Evolutionary conservation across 768 basidiomycete genomes (phyloP), one percentile per base, ranked within the genome.

Genomic region (Podaxis sp.): DNA sequence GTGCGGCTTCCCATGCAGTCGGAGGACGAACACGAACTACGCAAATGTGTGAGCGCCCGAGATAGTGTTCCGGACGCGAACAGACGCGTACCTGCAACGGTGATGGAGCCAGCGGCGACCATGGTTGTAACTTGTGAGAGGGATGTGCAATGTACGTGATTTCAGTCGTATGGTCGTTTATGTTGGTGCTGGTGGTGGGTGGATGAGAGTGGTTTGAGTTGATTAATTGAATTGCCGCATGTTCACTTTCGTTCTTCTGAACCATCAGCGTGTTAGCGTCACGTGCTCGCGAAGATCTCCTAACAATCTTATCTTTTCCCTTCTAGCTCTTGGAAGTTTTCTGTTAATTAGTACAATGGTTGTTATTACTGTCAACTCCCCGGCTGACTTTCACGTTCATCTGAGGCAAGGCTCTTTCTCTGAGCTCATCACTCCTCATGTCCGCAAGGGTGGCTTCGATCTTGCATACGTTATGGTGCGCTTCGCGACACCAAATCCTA

Each of bases 321-420:
- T 40, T 59, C 67, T 66, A 2, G 33, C 8, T 2, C 8, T 26
- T 22, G 49, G 2, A n/a, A 9, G 33, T 44, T 7, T 24, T 46
- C 36, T 4, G 8, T 53, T 24, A 48, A 64, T 46, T 46, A 57
- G 39, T 28, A 57, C 52, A 44, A 79, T 80, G 76, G 76, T 77
- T 46, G 76, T 87, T 33, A 33, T 33, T 66, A 71, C 78, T 12
- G 73, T 89, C 44, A 65, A 76, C 13, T 85, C 90, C 1, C 93
- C 94, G 15, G 90, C 92, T 36, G 94, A 95, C 79, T 96, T 97
- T 71, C 97, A 99, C 79, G 96, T 98, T 67, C 96, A 99, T 74
- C 87, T 99, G 30, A 87, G 97, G 46, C 94, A 99, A 73, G 95
- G 92, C 30, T 76, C 84, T 36, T 77, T 99, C 66, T 88, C 90